A percentile compares a stretch with the other conserved stretches of the same genome.
These are phyloP conservation scores for Penicillium olsonii DNA, from an alignment of 2,329 filamentous ascomycete species.

Conservation along the genomic window DNA sequence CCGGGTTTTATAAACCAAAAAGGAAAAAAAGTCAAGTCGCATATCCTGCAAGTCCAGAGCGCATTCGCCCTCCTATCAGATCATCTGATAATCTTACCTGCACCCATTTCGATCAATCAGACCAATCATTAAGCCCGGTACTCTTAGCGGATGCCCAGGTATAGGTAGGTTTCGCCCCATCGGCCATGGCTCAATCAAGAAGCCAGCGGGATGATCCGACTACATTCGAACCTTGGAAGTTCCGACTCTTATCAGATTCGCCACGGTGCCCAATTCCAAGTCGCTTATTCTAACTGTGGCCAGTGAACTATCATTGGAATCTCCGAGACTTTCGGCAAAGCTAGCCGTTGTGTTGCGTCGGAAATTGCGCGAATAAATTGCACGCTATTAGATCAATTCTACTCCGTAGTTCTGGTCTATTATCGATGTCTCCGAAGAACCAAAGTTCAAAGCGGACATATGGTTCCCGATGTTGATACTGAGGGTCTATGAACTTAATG, in stretches of 20 bases:
- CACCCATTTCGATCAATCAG: neutral
- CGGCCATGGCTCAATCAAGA: neutral
- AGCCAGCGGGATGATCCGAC: neutral
- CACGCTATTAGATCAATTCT: neutral
- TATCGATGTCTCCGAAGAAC: neutral
- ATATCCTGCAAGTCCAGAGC: neutral
- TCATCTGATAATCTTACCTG: constrained; percentile 12
- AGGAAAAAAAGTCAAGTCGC: neutral
- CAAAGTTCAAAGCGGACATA: neutral
- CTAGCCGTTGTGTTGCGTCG: neutral
- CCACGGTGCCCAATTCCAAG: neutral
- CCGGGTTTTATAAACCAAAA: neutral
- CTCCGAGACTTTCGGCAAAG: neutral
- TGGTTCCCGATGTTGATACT: too few species aligned
- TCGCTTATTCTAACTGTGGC: neutral
- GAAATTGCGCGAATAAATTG: constrained; percentile 2
- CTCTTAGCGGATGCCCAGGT: neutral
- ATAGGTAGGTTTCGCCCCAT: neutral
- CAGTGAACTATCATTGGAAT: neutral
- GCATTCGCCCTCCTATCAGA: constrained; percentile 11
- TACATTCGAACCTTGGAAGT: neutral
- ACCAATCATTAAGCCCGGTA: neutral
- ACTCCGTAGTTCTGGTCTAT: too few species aligned
- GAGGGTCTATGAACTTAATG: too few species aligned
- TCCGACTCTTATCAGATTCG: neutral